These are phyloP conservation scores for Phytophthora syringae DNA, from an alignment of 352 stramenopile species.

Conservation along the genomic window DNA sequence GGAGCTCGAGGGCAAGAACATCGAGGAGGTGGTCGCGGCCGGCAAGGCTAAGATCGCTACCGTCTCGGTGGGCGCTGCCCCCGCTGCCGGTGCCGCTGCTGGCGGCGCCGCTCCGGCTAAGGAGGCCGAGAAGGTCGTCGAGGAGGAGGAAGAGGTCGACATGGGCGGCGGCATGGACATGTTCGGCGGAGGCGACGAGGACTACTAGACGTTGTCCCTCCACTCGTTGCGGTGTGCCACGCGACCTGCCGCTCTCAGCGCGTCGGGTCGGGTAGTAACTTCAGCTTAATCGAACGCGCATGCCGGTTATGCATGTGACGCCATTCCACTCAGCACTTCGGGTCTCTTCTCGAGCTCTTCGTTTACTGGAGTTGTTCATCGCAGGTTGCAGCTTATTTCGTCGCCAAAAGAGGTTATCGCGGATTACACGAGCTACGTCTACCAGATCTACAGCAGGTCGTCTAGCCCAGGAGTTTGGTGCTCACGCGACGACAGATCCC, in stretches of 20 bases:
- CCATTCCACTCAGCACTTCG: conserved; percentile 48
- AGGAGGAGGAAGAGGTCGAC: conserved; percentile 86
- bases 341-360: not conserved
- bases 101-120: conserved; percentile 53
- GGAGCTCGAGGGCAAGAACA: conserved; percentile 91
- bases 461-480: conserved; percentile 68
- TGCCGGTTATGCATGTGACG: conserved; percentile 45
- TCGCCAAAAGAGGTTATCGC: conserved; percentile 19
- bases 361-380: conserved; percentile 2
- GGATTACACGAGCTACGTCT: conserved; percentile 13
- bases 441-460: not conserved
- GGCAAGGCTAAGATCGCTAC: conserved; percentile 87
- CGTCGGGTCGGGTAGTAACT: conserved; percentile 40
- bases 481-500: conserved; percentile 79
- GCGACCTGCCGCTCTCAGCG: conserved; percentile 5
- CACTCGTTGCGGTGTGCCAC: conserved; percentile 2
- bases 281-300: conserved; percentile 60
- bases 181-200: conserved; percentile 81
- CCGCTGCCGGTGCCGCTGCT: conserved; percentile 44
- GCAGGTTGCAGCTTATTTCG: conserved; percentile 13
- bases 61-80: conserved; percentile 73
- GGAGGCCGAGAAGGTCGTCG: conserved; percentile 68
- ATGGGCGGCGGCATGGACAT: conserved; percentile 86
- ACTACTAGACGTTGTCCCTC: conserved; percentile 69
- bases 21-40: conserved; percentile 85